These are phyloP conservation scores for Tylopilus cervinicoccineus DNA, from an alignment of 768 basidiomycete species.

Conservation along the genomic window DNA sequence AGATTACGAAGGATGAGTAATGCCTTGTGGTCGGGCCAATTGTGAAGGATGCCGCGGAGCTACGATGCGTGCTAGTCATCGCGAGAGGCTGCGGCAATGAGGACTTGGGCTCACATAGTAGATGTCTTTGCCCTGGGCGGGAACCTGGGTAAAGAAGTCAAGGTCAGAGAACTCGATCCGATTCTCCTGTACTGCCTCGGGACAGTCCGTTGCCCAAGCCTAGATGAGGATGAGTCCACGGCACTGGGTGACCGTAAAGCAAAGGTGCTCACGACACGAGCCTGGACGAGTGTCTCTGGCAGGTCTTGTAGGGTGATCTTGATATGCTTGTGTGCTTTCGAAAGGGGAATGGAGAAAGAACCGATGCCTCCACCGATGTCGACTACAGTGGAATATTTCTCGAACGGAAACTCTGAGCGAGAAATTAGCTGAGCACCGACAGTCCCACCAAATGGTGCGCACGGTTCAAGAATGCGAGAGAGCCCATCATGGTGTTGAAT, in stretches of 20 bases:
- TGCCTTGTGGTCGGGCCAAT: constrained; percentile 33
- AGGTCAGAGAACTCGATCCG: constrained; percentile 27
- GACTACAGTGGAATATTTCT: constrained; percentile 25
- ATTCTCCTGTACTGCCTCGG: constrained; percentile 16
- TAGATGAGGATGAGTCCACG: constrained; percentile 3
- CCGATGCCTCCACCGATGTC: constrained; percentile 37
- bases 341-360: constrained; percentile 28
- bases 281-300: constrained; percentile 20
- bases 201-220: constrained; percentile 25
- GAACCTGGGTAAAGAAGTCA: constrained; percentile 27
- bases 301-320: constrained; percentile 32
- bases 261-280: constrained; percentile 17
- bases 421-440: neutral
- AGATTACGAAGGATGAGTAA: constrained; percentile 27
- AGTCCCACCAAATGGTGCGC: neutral
- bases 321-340: constrained; percentile 27
- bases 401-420: constrained; percentile 32
- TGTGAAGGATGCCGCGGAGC: constrained; percentile 27
- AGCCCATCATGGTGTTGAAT: constrained; percentile 21
- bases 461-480: constrained; percentile 23
- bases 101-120: constrained; percentile 29
- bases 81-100: neutral
- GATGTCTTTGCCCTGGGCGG: constrained; percentile 3
- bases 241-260: no score
- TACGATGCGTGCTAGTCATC: neutral